Percentiles rank a stretch among this genome's conserved stretches.
phyloP scores from a whole-genome alignment of 2,329 filamentous ascomycete genomes.

The Colletotrichum cuscutae region DNA sequence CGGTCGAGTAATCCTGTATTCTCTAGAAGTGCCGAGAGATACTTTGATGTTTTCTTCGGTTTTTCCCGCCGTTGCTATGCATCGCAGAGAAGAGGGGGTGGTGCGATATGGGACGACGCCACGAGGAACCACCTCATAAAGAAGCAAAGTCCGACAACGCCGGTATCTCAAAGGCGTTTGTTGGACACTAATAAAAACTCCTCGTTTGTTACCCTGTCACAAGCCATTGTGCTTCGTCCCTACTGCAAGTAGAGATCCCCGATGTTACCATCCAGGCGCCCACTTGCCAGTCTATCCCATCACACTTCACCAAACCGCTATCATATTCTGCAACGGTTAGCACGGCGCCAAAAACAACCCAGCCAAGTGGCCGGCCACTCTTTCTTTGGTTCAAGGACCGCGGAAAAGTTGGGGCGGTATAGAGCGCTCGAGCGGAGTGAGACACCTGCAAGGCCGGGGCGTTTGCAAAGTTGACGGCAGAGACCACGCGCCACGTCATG shows the following conservation, averaged over 20 bases:
- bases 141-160: background rate
- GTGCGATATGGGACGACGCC: background rate
- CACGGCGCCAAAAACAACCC: background rate
- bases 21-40: background rate
- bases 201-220: background rate
- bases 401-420: background rate
- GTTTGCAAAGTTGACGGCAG: background rate
- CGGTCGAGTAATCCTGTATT: background rate
- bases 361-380: background rate
- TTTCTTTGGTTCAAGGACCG: background rate
- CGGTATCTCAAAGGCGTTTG: background rate
- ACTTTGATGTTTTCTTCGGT: background rate
- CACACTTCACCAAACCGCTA: too few relatives aligned
- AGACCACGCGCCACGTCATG: background rate
- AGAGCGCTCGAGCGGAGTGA: background rate
- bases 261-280: background rate
- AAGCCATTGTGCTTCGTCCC: background rate
- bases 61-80: background rate
- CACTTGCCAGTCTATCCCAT: background rate
- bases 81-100: background rate
- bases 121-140: background rate
- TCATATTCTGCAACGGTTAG: background rate
- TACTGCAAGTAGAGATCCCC: background rate
- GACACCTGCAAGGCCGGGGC: background rate
- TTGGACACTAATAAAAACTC: background rate